A percentile compares a stretch with the other conserved stretches of the same genome.
phyloP scores from a whole-genome alignment of 495 filamentous ascomycete genomes.

The Daldinia caldariorum region DNA sequence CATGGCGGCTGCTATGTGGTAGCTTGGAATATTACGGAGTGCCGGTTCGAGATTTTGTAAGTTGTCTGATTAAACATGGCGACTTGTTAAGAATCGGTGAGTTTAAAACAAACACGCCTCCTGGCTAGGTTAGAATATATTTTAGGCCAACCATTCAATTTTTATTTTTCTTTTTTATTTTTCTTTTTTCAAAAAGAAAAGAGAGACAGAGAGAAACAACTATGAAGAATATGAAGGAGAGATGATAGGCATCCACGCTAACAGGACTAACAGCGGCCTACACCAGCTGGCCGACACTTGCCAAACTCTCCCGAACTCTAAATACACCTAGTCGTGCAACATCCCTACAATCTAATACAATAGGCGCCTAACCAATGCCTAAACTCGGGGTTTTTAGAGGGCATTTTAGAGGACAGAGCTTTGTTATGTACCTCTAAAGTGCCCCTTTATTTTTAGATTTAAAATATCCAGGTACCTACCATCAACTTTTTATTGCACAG shows the following conservation, averaged over 20 bases:
- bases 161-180: too few species aligned
- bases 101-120: not conserved
- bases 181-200: too few species aligned
- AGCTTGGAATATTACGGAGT: not conserved
- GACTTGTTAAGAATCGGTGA: not conserved
- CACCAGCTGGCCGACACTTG: not conserved
- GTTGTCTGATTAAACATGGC: not conserved
- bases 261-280: not conserved
- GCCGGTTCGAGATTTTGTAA: not conserved
- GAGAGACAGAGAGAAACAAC: too few species aligned
- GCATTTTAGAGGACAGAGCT: not conserved
- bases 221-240: not conserved
- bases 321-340: too few species aligned
- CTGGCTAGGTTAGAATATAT: too few species aligned
- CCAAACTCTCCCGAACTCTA: not conserved
- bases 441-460: too few species aligned
- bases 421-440: too few species aligned
- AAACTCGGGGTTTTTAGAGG: not conserved
- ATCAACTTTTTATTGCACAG: too few species aligned
- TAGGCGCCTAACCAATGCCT: not conserved
- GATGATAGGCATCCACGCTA: not conserved
- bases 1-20: constrained; percentile 55
- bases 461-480: too few species aligned
- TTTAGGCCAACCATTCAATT: too few species aligned
- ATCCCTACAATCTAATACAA: too few species aligned